phyloP scores from a whole-genome alignment of 768 basidiomycete species.

The Peribolospora kevripleyi region DNA sequence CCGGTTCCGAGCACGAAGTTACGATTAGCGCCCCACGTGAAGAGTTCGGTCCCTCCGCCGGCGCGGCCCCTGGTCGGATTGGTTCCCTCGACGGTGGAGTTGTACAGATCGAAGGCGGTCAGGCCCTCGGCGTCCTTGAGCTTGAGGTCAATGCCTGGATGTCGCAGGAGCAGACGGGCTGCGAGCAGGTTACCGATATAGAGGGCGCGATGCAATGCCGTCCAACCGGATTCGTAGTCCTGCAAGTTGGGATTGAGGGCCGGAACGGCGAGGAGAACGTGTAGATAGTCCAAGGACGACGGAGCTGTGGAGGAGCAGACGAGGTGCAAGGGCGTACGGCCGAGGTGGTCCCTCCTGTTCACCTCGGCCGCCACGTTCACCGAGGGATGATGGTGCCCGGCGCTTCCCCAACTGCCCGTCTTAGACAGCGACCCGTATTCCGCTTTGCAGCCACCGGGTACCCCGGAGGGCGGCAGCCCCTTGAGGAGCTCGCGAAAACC shows the following conservation, averaged over 20 bases:
- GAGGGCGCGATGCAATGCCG: constrained; percentile 63
- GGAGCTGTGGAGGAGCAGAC: constrained; percentile 41
- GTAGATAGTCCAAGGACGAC: constrained; percentile 47
- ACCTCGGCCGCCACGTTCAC: constrained; percentile 26
- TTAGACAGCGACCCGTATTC: too few relatives aligned
- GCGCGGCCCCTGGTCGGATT: constrained; percentile 22
- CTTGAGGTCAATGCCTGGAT: constrained; percentile 41
- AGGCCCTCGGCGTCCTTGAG: constrained; percentile 70
- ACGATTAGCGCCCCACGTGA: constrained; percentile 68
- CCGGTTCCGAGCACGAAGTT: constrained; percentile 74
- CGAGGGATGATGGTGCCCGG: background rate
- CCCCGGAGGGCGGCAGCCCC: too few relatives aligned
- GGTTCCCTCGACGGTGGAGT: constrained; percentile 57
- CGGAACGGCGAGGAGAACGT: constrained; percentile 49
- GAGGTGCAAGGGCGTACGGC: constrained; percentile 58
- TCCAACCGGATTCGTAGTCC: constrained; percentile 75
- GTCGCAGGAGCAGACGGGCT: constrained; percentile 50
- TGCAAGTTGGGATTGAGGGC: constrained; percentile 49
- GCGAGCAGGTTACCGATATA: constrained; percentile 33
- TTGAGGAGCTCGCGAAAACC: too few relatives aligned
- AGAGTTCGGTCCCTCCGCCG: constrained; percentile 32
- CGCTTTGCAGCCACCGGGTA: too few relatives aligned
- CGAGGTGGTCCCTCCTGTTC: constrained; percentile 46
- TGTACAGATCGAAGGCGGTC: constrained; percentile 78
- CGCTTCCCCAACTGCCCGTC: too few relatives aligned